Evolutionary conservation across 495 filamentous ascomycete genomes (phyloP).

Genomic region (Coniosporium apollinis): DNA sequence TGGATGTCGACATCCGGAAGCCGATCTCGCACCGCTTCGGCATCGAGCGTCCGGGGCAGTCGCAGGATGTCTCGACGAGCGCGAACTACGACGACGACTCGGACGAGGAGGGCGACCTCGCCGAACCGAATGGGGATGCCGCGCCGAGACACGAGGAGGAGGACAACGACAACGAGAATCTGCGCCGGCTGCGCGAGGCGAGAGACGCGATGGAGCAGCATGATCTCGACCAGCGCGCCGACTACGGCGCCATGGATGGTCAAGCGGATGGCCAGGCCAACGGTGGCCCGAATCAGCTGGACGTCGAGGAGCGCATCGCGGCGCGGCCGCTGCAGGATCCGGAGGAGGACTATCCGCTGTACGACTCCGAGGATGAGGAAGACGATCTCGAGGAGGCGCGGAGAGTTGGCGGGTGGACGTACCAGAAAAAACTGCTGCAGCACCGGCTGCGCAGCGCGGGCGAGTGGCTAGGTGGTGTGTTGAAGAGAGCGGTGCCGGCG

Average conservation of each 20-base stretch:
- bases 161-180: conserved; percentile 25
- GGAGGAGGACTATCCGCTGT: conserved; percentile 62
- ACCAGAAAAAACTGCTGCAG: conserved; percentile 39
- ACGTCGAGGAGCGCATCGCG: conserved; percentile 60
- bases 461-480: conserved; percentile 25
- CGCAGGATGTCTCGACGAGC: conserved; percentile 56
- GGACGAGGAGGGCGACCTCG: conserved; percentile 25
- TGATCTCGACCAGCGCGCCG: conserved; percentile 28
- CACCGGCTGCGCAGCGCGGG: conserved; percentile 27
- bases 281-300: conserved; percentile 34
- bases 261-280: conserved; percentile 26
- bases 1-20: conserved; percentile 96
- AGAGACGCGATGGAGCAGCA: conserved; percentile 30
- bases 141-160: conserved; percentile 37
- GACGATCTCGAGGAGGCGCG: conserved; percentile 60
- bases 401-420: conserved; percentile 52
- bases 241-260: conserved; percentile 21
- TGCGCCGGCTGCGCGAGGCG: conserved; percentile 29
- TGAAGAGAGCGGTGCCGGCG: conserved; percentile 38
- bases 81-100: conserved; percentile 37
- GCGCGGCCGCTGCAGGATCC: conserved; percentile 33
- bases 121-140: neutral
- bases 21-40: conserved; percentile 71
- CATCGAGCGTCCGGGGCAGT: conserved; percentile 62
- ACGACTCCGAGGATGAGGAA: conserved; percentile 80